Evolutionary conservation across 2,329 filamentous ascomycete genomes (phyloP).

Genomic region (Talaromyces sp.): DNA sequence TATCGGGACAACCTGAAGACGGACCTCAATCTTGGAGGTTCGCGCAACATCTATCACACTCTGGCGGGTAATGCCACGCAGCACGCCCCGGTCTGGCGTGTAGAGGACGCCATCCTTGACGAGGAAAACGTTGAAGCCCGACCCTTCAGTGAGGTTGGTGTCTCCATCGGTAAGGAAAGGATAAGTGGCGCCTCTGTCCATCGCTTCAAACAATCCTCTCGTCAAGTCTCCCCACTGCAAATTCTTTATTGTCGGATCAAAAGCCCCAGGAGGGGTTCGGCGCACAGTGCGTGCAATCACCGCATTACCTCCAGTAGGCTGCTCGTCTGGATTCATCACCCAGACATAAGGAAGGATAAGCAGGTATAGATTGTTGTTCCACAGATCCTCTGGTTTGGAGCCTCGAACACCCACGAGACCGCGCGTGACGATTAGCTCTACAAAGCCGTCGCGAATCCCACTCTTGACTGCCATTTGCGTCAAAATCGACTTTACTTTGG

Average conservation of each 20-base stretch:
- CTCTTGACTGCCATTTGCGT: not conserved
- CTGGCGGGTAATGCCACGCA: conserved; percentile 47
- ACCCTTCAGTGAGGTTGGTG: conserved; percentile 24
- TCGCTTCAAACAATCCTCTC: not conserved
- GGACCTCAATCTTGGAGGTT: conserved; percentile 29
- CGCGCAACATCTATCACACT: conserved; percentile 45
- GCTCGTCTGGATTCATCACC: not conserved
- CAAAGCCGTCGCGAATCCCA: not conserved
- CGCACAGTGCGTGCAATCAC: not conserved
- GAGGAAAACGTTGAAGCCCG: conserved; percentile 47
- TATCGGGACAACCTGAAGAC: conserved; percentile 38
- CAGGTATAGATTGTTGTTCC: not conserved
- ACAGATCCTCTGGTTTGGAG: not conserved
- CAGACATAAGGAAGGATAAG: not conserved
- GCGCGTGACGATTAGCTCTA: not conserved
- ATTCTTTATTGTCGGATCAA: not conserved
- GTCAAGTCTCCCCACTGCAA: not conserved
- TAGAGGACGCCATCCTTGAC: conserved; percentile 44
- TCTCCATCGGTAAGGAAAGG: not conserved
- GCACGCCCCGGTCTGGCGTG: conserved; percentile 45
- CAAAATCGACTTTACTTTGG: not conserved
- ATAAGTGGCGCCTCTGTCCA: not conserved
- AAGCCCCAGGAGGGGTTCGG: not conserved
- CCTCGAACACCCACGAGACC: not conserved
- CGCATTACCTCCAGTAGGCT: not conserved